phyloP scores from a whole-genome alignment of 441 rosid genomes.

The Gossypium gossypioides region DNA sequence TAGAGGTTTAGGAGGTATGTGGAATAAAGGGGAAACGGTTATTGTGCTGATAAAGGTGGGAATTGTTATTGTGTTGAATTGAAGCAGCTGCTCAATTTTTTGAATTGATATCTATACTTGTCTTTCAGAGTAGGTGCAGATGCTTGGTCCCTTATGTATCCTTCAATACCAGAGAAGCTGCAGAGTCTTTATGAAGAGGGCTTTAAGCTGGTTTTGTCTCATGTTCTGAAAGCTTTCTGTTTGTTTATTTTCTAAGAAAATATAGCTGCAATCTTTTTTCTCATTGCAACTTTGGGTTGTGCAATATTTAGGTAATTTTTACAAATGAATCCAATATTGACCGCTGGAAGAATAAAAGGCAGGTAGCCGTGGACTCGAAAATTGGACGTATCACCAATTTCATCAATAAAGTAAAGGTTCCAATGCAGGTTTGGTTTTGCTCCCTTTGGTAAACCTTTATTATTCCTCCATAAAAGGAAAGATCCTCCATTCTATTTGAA shows the following conservation, averaged over 20 bases:
- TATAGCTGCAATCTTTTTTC: slow-evolving; percentile 3
- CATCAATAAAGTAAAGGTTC: slow-evolving; percentile 59
- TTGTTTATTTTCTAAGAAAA: slow-evolving; percentile 1
- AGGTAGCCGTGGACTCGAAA: slow-evolving; percentile 82
- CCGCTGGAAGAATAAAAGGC: slow-evolving; percentile 89
- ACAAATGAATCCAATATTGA: slow-evolving; percentile 92
- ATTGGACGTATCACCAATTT: slow-evolving; percentile 75
- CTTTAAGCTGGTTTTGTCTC: slow-evolving; percentile 66
- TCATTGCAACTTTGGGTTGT: neutral
- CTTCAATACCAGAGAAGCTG: slow-evolving; percentile 72
- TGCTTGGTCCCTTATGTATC: slow-evolving; percentile 86
- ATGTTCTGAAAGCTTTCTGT: slow-evolving; percentile 1
- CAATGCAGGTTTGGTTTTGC: slow-evolving; percentile 77
- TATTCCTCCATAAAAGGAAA: neutral
- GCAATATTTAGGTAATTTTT: slow-evolving; percentile 61
- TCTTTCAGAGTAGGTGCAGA: slow-evolving; percentile 66
- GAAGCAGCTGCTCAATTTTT: neutral
- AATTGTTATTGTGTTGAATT: neutral
- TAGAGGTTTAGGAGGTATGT: neutral
- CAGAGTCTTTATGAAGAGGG: slow-evolving; percentile 60
- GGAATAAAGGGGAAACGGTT: neutral
- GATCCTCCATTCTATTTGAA: neutral
- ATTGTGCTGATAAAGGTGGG: neutral
- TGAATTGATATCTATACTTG: neutral
- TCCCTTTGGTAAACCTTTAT: neutral